phyloP scores from a whole-genome alignment of 2,329 filamentous ascomycete genomes.

The Xylaria sp. region DNA sequence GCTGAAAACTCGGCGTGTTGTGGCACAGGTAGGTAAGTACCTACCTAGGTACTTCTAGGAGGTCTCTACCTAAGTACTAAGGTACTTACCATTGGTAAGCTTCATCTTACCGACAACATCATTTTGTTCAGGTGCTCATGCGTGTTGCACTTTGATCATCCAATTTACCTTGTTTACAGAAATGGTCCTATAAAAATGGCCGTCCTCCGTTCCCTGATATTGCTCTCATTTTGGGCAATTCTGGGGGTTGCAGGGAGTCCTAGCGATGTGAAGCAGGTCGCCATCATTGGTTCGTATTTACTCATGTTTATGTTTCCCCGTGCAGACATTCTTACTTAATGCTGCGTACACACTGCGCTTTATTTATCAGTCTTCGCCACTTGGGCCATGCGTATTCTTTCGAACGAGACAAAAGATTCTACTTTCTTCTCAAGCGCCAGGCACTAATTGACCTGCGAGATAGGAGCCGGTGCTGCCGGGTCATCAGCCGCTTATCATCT shows the following conservation, averaged over 20 bases:
- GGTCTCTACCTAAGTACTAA: too few species aligned
- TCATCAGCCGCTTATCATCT: constrained; percentile 89
- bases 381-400: background rate
- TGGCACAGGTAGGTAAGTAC: background rate
- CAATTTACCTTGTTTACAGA: background rate
- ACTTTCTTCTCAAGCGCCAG: background rate
- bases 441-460: constrained; percentile 10
- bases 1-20: background rate
- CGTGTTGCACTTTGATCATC: background rate
- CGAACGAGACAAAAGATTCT: background rate
- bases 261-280: constrained; percentile 66
- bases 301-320: background rate
- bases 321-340: background rate
- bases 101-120: background rate
- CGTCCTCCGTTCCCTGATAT: constrained; percentile 16
- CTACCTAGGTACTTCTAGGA: background rate
- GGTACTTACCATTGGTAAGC: too few species aligned
- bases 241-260: constrained; percentile 55
- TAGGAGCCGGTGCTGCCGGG: constrained; percentile 90
- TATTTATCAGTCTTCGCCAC: background rate
- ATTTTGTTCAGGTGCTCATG: background rate
- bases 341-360: background rate
- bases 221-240: constrained; percentile 49
- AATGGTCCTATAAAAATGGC: constrained; percentile 27
- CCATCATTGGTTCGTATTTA: constrained; percentile 63